Evolutionary conservation across 2,329 filamentous ascomycete species (phyloP), one percentile per base, ranked within the genome.

Genomic region (Alternaria gansuensis): DNA sequence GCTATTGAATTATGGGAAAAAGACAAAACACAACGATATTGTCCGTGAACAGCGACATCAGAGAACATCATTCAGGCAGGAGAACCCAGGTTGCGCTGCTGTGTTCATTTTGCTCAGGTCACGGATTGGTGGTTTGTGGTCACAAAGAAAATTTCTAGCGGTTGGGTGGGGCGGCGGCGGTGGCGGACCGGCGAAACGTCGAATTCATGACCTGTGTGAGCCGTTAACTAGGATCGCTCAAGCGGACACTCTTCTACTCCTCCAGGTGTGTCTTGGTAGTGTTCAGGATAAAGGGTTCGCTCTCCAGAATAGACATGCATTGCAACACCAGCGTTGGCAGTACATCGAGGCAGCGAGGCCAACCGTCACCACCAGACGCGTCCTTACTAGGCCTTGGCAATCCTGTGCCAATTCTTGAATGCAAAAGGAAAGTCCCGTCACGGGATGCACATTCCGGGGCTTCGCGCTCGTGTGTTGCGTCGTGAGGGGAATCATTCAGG

Each of bases 111-210:
- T 7, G 24, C 10, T 6, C 11, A 54, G 5, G 9, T 21, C 4
- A 10, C 28, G 13, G 9, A 29, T 26, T 17, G 17, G 24, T 54
- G 28, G 34, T 26, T 40, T 17, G 26, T 46, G 34, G 49, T 53
- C 9, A 14, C 31, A 29, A 41, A 13, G 36, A 46, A 55, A 56
- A 48, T 56, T 59, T 55, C 36, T 31, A 39, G 36, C 36, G 48
- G 39, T 23, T 23, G 21, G 29, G 57, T 60, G 57, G 57, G 57
- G 57, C 26, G 29, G 21, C 52, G 48, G 36, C 49, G 52, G 48
- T 37, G 48, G 48, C 28, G 37, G 23, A 21, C 37, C 57, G 57
- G 57, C 52, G 48, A 51, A 51, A 59, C 33, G 14, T 53, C 50
- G 24, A 33, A 26, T n/a, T 41, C 7, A 17, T 28, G 13, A 29